phyloP scores from a whole-genome alignment of 306 rosid species.

The Castanopsis chinensis region DNA sequence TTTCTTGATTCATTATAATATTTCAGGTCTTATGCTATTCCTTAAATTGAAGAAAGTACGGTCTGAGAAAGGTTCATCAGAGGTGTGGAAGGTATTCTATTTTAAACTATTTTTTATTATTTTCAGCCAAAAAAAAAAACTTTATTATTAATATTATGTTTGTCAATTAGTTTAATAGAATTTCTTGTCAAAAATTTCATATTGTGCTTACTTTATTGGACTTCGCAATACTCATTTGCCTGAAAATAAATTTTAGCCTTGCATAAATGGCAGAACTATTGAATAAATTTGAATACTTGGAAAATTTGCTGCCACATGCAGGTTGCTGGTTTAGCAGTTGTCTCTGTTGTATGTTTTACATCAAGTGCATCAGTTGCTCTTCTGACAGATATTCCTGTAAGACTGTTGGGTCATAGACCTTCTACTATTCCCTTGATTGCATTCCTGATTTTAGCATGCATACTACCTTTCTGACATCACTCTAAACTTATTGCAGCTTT shows the following conservation, averaged over 20 bases:
- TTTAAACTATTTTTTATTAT: neutral
- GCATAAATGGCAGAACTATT: neutral
- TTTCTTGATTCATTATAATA: neutral
- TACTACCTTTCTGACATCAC: conserved; percentile 16
- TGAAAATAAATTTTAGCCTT: neutral
- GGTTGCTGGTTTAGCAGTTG: conserved; percentile 65
- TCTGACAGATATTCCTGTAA: conserved; percentile 61
- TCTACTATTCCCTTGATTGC: neutral
- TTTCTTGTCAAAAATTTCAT: neutral
- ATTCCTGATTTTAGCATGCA: neutral
- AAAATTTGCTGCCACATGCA: conserved; percentile 25
- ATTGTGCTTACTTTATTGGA: neutral
- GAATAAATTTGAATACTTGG: conserved; percentile 5
- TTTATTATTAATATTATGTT: neutral
- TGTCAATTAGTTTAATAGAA: neutral
- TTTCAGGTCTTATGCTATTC: conserved; percentile 52
- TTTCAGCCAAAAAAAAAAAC: neutral
- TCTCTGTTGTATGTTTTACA: conserved; percentile 53
- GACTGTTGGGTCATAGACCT: conserved; percentile 16
- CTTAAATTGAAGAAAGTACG: conserved; percentile 53
- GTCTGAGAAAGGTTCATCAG: conserved; percentile 64
- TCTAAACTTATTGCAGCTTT: conserved; percentile 47
- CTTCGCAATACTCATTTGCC: neutral
- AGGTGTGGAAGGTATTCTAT: conserved; percentile 65
- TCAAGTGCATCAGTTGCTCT: conserved; percentile 61